Conservation (phyloP, 345 rosid genomes). For the Salix caprea region DNA sequence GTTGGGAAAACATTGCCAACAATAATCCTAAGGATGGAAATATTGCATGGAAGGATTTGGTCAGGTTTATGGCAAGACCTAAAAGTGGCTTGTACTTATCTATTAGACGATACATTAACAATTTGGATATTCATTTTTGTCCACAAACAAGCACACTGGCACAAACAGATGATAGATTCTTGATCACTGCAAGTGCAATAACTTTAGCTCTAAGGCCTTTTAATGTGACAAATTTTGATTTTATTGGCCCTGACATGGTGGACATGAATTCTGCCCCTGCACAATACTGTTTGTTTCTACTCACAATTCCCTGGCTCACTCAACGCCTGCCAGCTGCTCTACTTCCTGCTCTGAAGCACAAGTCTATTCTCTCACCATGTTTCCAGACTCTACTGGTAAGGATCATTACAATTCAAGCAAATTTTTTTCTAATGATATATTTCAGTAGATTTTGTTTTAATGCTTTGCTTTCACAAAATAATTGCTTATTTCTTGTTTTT, state of each 20-base stretch:
- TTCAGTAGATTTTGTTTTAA: neutral
- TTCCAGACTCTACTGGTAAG: conserved; percentile 70
- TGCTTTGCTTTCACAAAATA: neutral
- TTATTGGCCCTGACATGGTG: conserved; percentile 20
- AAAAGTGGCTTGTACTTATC: conserved; percentile 66
- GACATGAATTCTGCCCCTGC: conserved; percentile 39
- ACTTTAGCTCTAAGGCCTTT: conserved; percentile 85
- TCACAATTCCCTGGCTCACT: conserved; percentile 73
- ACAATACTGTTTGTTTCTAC: conserved; percentile 53
- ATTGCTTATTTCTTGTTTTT: neutral
- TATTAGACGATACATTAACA: conserved; percentile 54
- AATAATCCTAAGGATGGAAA: conserved; percentile 43
- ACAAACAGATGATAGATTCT: conserved; percentile 57
- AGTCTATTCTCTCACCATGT: conserved; percentile 61
- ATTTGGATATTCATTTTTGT: conserved; percentile 32
- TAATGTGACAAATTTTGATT: conserved; percentile 35
- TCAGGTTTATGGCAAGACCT: conserved; percentile 60
- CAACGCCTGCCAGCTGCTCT: conserved; percentile 71
- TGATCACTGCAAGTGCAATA: conserved; percentile 74
- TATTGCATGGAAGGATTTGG: conserved; percentile 48
- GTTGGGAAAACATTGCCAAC: conserved; percentile 52
- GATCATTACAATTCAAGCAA: conserved; percentile 21
- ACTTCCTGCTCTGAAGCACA: conserved; percentile 80
- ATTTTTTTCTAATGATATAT: neutral
- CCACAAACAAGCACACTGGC: conserved; percentile 25